phyloP scores from a whole-genome alignment of 2,329 filamentous ascomycete genomes.

The Plectosphaerella cucumerina region DNA sequence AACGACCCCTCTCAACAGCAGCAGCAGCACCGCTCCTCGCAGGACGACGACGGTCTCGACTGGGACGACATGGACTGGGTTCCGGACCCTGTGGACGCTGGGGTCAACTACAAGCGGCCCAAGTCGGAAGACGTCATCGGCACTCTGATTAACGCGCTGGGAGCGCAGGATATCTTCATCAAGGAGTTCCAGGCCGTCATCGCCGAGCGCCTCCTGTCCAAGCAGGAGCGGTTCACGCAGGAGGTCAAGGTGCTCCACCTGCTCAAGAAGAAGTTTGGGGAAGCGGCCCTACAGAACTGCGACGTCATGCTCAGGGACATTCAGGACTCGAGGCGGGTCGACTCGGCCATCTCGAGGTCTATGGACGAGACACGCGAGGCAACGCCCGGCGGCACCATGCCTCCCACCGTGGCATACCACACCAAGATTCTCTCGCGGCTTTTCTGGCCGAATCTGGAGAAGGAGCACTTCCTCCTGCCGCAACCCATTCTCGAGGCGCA shows the following conservation, averaged over 20 bases:
- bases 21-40: conserved; percentile 45
- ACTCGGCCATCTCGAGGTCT: conserved; percentile 57
- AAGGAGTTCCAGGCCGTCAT: conserved; percentile 89
- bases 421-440: conserved; percentile 86
- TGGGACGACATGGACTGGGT: conserved; percentile 94
- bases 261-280: conserved; percentile 84
- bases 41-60: conserved; percentile 69
- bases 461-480: conserved; percentile 65
- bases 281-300: conserved; percentile 80
- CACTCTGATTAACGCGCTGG: conserved; percentile 82
- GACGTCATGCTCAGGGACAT: conserved; percentile 98
- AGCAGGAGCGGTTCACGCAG: conserved; percentile 67
- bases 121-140: conserved; percentile 89
- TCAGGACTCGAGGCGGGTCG: conserved; percentile 72
- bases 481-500: conserved; percentile 56
- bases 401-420: conserved; percentile 48
- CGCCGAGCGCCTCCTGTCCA: conserved; percentile 71
- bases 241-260: conserved; percentile 80
- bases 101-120: conserved; percentile 84
- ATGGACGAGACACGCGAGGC: conserved; percentile 10
- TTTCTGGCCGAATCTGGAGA: conserved; percentile 84
- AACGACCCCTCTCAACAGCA: conserved; percentile 55
- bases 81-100: conserved; percentile 88
- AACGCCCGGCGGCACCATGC: conserved; percentile 13
- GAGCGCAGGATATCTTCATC: conserved; percentile 87